phyloP scores from a whole-genome alignment of 2,329 filamentous ascomycete genomes.

The Aspergillus costaricaensis region DNA sequence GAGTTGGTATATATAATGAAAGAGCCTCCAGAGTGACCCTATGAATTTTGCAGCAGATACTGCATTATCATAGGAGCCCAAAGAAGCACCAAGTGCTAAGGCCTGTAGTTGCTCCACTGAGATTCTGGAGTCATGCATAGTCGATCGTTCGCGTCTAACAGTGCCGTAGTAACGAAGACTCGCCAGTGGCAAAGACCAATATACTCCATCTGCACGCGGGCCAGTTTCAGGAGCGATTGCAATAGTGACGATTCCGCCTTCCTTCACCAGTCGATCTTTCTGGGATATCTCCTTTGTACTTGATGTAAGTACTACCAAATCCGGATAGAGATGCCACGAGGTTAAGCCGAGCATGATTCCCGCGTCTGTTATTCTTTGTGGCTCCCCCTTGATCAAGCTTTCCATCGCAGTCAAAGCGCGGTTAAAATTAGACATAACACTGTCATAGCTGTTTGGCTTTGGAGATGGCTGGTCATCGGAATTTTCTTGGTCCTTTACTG shows the following conservation, averaged over 20 bases:
- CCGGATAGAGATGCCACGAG: conserved; percentile 16
- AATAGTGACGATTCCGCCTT: conserved; percentile 8
- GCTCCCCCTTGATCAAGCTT: conserved; percentile 3
- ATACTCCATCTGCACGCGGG: conserved; percentile 10
- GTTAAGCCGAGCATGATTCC: conserved; percentile 8
- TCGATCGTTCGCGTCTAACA: conserved; percentile 3
- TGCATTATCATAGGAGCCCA: neutral
- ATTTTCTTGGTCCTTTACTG: conserved; percentile 3
- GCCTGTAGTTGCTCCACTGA: neutral
- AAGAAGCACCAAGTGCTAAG: conserved; percentile 4
- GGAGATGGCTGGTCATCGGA: neutral
- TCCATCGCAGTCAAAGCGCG: conserved; percentile 7
- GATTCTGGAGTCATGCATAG: conserved; percentile 9
- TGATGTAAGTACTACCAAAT: conserved; percentile 6
- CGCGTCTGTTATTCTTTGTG: conserved; percentile 9
- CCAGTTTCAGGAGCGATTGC: conserved; percentile 5
- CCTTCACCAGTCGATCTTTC: conserved; percentile 1
- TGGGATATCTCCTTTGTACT: neutral
- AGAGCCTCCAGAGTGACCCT: neutral
- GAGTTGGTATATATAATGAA: neutral
- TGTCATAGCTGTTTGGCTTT: neutral
- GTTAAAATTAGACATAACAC: conserved; percentile 8
- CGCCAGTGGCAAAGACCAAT: conserved; percentile 15
- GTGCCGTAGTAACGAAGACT: conserved; percentile 14
- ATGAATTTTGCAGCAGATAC: neutral